phyloP scores from a whole-genome alignment of 2,329 filamentous ascomycete species.

The Colletotrichum scovillei region DNA sequence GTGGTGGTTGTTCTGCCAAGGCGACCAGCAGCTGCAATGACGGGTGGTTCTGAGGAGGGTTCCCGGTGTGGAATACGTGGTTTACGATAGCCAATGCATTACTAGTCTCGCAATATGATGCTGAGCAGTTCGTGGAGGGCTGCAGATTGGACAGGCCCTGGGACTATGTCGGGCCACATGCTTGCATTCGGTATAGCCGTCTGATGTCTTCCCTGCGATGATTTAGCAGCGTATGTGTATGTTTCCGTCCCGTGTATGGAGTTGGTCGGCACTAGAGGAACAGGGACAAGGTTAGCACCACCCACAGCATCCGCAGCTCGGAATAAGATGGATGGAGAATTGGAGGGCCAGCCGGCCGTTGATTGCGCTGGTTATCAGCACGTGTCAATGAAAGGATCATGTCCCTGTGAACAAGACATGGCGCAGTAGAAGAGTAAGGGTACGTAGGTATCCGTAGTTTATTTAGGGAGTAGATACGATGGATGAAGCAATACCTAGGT shows the following conservation, averaged over 20 bases:
- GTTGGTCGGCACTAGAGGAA: not conserved
- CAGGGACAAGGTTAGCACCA: not conserved
- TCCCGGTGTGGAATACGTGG: not conserved
- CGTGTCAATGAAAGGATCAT: conserved; percentile 2
- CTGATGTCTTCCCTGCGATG: not conserved
- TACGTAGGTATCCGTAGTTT: not conserved
- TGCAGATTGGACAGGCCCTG: not conserved
- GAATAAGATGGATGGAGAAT: not conserved
- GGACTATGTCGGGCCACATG: conserved; percentile 18
- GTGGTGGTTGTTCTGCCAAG: conserved; percentile 18
- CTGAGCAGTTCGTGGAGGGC: not conserved
- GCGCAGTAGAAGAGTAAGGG: no score
- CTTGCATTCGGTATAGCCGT: conserved; percentile 29
- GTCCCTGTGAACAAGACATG: not conserved
- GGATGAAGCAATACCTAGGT: no score
- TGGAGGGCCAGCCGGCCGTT: not conserved
- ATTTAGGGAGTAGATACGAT: no score
- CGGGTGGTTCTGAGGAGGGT: not conserved
- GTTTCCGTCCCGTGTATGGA: not conserved
- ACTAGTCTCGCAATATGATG: not conserved
- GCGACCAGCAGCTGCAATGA: not conserved
- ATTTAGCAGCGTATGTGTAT: not conserved
- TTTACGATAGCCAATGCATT: not conserved
- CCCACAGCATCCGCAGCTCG: not conserved
- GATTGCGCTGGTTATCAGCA: conserved; percentile 12